Conservation (phyloP, 2,329 filamentous ascomycete species). For the Lojkania enalia region DNA sequence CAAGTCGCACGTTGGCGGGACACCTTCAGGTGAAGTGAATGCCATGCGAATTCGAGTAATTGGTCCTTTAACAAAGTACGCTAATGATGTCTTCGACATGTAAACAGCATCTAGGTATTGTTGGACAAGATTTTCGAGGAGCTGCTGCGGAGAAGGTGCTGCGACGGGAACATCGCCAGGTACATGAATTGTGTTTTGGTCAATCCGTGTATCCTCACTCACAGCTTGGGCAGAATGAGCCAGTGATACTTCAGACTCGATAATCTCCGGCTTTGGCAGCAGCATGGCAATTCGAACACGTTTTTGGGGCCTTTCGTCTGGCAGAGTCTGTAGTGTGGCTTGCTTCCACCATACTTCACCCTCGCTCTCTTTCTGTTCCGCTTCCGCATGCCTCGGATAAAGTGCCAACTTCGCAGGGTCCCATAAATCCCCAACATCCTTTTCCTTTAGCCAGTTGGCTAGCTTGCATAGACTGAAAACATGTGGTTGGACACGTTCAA, state of each 20-base stretch:
- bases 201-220: no score
- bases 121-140: slow-evolving; percentile 56
- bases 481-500: slow-evolving; percentile 65
- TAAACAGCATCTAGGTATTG: slow-evolving; percentile 53
- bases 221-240: no score
- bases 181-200: not conserved
- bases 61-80: slow-evolving; percentile 83
- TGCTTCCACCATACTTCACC: slow-evolving; percentile 38
- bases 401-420: slow-evolving; percentile 40
- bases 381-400: slow-evolving; percentile 63
- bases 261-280: slow-evolving; percentile 18
- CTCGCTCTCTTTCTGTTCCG: slow-evolving; percentile 1
- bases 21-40: slow-evolving; percentile 66
- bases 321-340: slow-evolving; percentile 26
- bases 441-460: slow-evolving; percentile 66
- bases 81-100: slow-evolving; percentile 68
- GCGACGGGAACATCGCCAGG: slow-evolving; percentile 8
- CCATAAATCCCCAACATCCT: slow-evolving; percentile 50
- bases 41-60: slow-evolving; percentile 73
- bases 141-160: slow-evolving; percentile 34
- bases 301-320: slow-evolving; percentile 22
- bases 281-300: slow-evolving; percentile 38
- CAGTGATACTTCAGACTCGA: slow-evolving; percentile 7
- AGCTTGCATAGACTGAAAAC: slow-evolving; percentile 72
- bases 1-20: slow-evolving; percentile 64